These are phyloP conservation scores for Psilocybe sp. DNA, from an alignment of 768 basidiomycete genomes.

Conservation along the genomic window DNA sequence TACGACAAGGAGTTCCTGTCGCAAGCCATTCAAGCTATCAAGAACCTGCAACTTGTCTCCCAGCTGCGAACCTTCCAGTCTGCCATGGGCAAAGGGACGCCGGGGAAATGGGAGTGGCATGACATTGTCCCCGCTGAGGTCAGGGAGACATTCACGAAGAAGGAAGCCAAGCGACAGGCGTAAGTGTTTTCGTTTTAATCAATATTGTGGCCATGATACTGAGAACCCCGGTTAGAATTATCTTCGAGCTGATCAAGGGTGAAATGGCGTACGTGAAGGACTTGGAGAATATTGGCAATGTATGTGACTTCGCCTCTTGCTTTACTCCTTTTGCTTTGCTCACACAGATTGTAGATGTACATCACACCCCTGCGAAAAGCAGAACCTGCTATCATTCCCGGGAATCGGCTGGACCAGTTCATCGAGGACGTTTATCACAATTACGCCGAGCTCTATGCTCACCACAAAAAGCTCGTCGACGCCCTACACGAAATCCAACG, in stretches of 20 bases:
- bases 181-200: conserved; percentile 34
- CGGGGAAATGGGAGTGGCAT: conserved; percentile 88
- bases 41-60: conserved; percentile 74
- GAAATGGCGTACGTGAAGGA: conserved; percentile 98
- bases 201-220: no score
- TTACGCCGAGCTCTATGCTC: conserved; percentile 67
- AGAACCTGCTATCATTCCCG: conserved; percentile 77
- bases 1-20: conserved; percentile 78
- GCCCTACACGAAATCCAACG: conserved; percentile 83
- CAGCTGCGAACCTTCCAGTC: conserved; percentile 89
- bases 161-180: conserved; percentile 84
- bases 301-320: conserved; percentile 30
- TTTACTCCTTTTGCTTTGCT: neutral
- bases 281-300: conserved; percentile 81
- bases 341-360: conserved; percentile 59
- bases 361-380: conserved; percentile 71
- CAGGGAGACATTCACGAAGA: conserved; percentile 58
- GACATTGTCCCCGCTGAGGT: conserved; percentile 75
- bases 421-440: conserved; percentile 90
- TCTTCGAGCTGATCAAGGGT: conserved; percentile 93
- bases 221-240: conserved; percentile 20
- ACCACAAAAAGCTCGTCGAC: conserved; percentile 77
- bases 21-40: conserved; percentile 85
- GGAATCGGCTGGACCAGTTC: conserved; percentile 70
- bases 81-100: conserved; percentile 79